Conservation (phyloP, 352 stramenopile genomes). For the Phytophthora idaei region DNA sequence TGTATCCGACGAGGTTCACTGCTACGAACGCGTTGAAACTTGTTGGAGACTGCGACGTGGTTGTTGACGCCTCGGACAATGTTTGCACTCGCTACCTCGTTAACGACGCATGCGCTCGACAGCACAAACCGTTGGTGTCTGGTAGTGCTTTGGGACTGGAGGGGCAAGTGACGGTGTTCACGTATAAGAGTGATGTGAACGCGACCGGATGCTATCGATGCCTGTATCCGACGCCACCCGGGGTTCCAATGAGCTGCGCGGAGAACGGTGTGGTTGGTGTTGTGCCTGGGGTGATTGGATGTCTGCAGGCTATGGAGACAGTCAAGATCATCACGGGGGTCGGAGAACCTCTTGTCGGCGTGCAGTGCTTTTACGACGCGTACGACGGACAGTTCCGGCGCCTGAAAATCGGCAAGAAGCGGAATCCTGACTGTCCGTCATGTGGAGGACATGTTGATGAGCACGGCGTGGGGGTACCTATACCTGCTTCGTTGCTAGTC, state of each 20-base stretch:
- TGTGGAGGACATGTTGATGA: conserved; percentile 26
- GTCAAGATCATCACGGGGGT: conserved; percentile 91
- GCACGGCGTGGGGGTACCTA: neutral
- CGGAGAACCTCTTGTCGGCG: conserved; percentile 58
- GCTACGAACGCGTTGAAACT: conserved; percentile 80
- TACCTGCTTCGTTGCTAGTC: conserved; percentile 18
- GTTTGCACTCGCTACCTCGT: conserved; percentile 94
- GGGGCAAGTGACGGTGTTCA: conserved; percentile 96
- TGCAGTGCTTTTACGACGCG: conserved; percentile 83
- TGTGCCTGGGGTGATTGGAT: conserved; percentile 94
- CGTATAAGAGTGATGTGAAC: conserved; percentile 58
- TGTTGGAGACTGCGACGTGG: conserved; percentile 86
- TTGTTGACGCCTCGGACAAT: conserved; percentile 98
- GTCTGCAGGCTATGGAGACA: conserved; percentile 93
- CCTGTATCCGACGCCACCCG: conserved; percentile 91
- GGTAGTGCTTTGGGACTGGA: conserved; percentile 96
- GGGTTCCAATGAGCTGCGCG: conserved; percentile 84
- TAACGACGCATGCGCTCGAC: conserved; percentile 94
- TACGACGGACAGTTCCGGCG: conserved; percentile 75
- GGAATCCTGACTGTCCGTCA: conserved; percentile 46
- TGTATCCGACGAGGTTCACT: conserved; percentile 61
- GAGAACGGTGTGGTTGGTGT: conserved; percentile 97
- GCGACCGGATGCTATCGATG: conserved; percentile 95
- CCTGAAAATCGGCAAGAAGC: conserved; percentile 55
- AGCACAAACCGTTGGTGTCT: conserved; percentile 90